Evolutionary conservation across 108 stramenopile genomes (phyloP).

Genomic region (Aurantiochytrium sp.): DNA sequence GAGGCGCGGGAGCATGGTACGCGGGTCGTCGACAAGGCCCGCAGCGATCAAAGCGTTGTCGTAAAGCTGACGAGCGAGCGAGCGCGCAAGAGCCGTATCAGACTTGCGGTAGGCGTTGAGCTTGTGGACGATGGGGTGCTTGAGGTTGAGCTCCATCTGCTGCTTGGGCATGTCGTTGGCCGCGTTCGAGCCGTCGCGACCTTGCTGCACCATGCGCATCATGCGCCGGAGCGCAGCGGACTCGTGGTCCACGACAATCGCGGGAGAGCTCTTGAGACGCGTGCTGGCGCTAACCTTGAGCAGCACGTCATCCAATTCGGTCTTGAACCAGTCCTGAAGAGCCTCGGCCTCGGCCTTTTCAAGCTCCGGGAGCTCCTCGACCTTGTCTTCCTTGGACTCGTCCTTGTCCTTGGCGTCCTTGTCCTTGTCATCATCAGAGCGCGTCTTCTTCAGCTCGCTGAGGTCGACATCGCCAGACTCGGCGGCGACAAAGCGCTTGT

Average conservation of each 20-base stretch:
- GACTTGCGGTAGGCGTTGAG: conserved; percentile 43
- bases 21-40: conserved; percentile 86
- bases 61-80: conserved; percentile 75
- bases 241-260: conserved; percentile 94
- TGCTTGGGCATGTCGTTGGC: conserved; percentile 70
- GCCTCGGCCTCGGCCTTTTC: conserved; percentile 63
- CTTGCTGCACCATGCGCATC: conserved; percentile 88
- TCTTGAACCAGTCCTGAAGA: conserved; percentile 70
- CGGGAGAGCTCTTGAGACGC: conserved; percentile 78
- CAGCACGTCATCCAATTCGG: conserved; percentile 61
- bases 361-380: conserved; percentile 30
- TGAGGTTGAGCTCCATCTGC: conserved; percentile 89
- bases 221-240: conserved; percentile 85
- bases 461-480: conserved; percentile 56
- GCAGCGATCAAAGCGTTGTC: conserved; percentile 95
- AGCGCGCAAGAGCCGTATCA: conserved; percentile 51
- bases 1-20: conserved; percentile 82
- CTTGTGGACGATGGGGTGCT: conserved; percentile 79
- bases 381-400: background rate
- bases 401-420: conserved; percentile 43
- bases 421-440: conserved; percentile 45
- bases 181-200: conserved; percentile 51
- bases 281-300: conserved; percentile 67
- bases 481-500: conserved; percentile 71
- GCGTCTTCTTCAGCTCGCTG: background rate